Conservation (phyloP, 1,284 basidiomycete species). For the Moniliophthora roreri region DNA sequence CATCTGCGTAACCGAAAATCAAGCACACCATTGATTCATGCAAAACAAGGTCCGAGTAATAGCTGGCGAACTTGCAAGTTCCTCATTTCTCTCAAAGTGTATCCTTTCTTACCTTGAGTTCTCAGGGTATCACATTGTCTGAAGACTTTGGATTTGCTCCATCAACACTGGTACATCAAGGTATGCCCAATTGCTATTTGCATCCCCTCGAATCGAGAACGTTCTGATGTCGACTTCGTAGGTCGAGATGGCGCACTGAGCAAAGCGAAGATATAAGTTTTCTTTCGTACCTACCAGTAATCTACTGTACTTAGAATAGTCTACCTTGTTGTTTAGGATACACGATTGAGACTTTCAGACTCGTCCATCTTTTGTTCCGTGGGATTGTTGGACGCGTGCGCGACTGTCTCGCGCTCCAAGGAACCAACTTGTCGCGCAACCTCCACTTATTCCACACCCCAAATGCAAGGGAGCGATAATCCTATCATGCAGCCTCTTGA, state of each 20-base stretch:
- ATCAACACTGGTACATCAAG: conserved; percentile 74
- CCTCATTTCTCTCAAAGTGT: conserved; percentile 8
- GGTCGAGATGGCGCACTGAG: too few species aligned
- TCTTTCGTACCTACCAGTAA: too few species aligned
- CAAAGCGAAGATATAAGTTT: too few species aligned
- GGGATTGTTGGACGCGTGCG: too few species aligned
- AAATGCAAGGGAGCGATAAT: not conserved
- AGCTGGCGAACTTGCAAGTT: conserved; percentile 71
- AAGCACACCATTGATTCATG: not conserved
- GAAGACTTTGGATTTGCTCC: conserved; percentile 82
- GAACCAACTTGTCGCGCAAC: too few species aligned
- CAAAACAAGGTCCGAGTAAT: conserved; percentile 67
- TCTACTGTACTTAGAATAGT: too few species aligned
- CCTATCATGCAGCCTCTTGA: conserved; percentile 60
- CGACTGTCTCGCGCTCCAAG: too few species aligned
- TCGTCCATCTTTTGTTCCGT: too few species aligned
- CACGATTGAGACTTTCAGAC: too few species aligned
- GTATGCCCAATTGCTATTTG: conserved; percentile 22
- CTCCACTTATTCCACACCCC: not conserved
- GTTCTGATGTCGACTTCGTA: too few species aligned
- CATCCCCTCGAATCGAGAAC: too few species aligned
- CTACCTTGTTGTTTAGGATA: too few species aligned
- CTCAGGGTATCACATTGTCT: conserved; percentile 61
- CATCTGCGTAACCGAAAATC: not conserved
- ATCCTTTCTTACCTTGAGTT: conserved; percentile 13